phyloP scores from a whole-genome alignment of 768 basidiomycete species.

The Filobasidium floriforme region DNA sequence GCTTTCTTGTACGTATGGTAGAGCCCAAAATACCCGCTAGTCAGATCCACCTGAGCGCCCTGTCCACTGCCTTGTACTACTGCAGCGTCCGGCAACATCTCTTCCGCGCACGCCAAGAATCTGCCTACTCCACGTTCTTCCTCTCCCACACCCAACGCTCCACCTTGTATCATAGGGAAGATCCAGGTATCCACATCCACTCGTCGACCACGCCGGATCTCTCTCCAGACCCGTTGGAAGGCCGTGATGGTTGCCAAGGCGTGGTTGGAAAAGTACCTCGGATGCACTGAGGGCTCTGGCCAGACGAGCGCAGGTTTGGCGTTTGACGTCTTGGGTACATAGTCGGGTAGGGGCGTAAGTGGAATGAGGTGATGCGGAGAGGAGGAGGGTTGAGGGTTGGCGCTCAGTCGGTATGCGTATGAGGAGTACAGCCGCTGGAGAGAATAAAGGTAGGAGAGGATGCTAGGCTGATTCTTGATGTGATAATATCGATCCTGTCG shows the following conservation, averaged over 20 bases:
- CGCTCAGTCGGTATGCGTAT: slow-evolving; percentile 62
- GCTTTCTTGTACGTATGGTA: slow-evolving; percentile 69
- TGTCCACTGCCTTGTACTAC: slow-evolving; percentile 21
- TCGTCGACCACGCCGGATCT: slow-evolving; percentile 29
- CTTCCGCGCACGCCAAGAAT: slow-evolving; percentile 40
- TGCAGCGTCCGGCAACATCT: slow-evolving; percentile 19
- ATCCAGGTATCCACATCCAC: slow-evolving; percentile 52
- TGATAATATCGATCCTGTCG: slow-evolving; percentile 90
- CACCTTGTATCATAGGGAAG: slow-evolving; percentile 80
- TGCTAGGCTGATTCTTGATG: slow-evolving; percentile 54
- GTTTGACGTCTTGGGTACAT: slow-evolving; percentile 45
- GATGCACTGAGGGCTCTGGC: slow-evolving; percentile 60
- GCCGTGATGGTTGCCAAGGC: slow-evolving; percentile 54
- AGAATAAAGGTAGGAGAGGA: slow-evolving; percentile 76
- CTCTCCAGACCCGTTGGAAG: slow-evolving; percentile 54
- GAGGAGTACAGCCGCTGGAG: slow-evolving; percentile 62
- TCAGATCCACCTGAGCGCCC: slow-evolving; percentile 62
- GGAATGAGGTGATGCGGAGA: slow-evolving; percentile 34
- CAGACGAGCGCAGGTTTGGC: slow-evolving; percentile 53
- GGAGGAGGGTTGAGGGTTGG: slow-evolving; percentile 33
- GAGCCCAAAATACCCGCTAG: slow-evolving; percentile 91
- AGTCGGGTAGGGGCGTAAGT: slow-evolving; percentile 20
- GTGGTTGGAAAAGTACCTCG: slow-evolving; percentile 60
- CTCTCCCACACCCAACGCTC: slow-evolving; percentile 76
- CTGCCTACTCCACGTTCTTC: slow-evolving; percentile 58